Base-by-base conservation (phyloP, 2,329 filamentous ascomycete genomes). In the Domatiomyces catenatus region DNA sequence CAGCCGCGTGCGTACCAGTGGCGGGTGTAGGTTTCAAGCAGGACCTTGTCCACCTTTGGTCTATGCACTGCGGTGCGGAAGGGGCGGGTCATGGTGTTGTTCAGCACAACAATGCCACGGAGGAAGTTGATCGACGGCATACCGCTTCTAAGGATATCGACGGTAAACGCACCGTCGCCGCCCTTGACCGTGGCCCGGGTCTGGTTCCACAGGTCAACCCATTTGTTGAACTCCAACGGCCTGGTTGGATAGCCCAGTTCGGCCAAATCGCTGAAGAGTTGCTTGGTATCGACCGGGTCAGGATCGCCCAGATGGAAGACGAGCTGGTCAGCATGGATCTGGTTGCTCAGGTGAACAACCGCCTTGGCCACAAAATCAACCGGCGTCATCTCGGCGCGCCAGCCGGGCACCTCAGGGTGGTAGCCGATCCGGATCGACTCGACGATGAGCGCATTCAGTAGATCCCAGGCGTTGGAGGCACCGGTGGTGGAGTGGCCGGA, bases 301-400 rank as follows among this genome's bases (percentile, higher is more conserved):
- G 85, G 77, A 56, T 89, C 83, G 5, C 84, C 84, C 0, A 89
- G 70, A 58, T 89, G 85, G 66, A 85, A 86, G 6, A 88, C 67
- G 0, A 73, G 72, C 59, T 85, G 81, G 8, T 79, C 72, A 1
- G 73, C 71, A 36, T 80, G 72, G 0, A 69, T 75, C 52, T 86
- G 74, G 57, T 82, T 79, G 42, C 81, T 75, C 18, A 89, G 74
- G 17, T 83, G 78, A 20, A 84, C 70, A 56, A 90, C 85, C 3
- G 83, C 79, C 55, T 79, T 80, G 66, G 80, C 84, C 52, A 88
- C 83, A 60, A 86, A 88, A 65, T 90, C 84, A 12, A 87, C 85
- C 0, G 85, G 84, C 0, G 85, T 88, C 84, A 89, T 89, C 67
- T 90, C 85, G 1, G 83, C 77, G 47, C 81, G 77, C 85, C 85